A percentile compares a stretch with the other conserved stretches of the same genome.
These are phyloP conservation scores for Fonsecaea multimorphosa DNA, from an alignment of 2,329 filamentous ascomycete genomes.

Conservation along the genomic window DNA sequence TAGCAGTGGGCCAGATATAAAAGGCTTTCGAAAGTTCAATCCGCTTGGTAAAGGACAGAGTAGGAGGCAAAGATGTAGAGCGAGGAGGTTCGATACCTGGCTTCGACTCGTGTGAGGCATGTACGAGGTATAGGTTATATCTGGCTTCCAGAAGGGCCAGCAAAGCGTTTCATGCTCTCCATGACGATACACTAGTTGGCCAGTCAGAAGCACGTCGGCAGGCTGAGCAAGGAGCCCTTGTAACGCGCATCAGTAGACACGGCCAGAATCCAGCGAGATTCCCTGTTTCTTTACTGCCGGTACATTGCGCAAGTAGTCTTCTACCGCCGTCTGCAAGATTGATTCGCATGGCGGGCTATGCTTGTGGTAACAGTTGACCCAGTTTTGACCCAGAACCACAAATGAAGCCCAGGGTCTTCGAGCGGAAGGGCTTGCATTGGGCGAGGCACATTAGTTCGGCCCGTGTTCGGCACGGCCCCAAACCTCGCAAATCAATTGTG, in stretches of 20 bases:
- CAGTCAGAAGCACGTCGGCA: not conserved
- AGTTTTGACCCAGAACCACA: no score
- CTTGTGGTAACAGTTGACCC: not conserved
- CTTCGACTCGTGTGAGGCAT: not conserved
- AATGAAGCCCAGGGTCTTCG: constrained; percentile 1
- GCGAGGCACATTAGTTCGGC: not conserved
- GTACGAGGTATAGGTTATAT: not conserved
- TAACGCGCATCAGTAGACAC: not conserved
- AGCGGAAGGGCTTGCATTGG: not conserved
- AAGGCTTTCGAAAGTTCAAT: not conserved
- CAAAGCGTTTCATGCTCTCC: not conserved
- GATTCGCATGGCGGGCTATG: not conserved
- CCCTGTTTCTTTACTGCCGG: not conserved
- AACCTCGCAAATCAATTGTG: not conserved
- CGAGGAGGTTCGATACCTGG: not conserved
- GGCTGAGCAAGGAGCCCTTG: not conserved
- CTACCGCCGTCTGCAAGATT: not conserved
- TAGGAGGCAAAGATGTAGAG: not conserved
- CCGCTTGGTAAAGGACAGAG: not conserved
- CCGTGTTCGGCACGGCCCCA: not conserved
- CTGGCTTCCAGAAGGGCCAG: not conserved
- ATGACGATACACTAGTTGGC: not conserved
- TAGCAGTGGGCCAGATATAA: not conserved
- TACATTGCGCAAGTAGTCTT: not conserved
- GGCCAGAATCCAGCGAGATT: not conserved